Evolutionary conservation across 495 filamentous ascomycete species (phyloP).

Genomic region (Aspergillus baeticus): DNA sequence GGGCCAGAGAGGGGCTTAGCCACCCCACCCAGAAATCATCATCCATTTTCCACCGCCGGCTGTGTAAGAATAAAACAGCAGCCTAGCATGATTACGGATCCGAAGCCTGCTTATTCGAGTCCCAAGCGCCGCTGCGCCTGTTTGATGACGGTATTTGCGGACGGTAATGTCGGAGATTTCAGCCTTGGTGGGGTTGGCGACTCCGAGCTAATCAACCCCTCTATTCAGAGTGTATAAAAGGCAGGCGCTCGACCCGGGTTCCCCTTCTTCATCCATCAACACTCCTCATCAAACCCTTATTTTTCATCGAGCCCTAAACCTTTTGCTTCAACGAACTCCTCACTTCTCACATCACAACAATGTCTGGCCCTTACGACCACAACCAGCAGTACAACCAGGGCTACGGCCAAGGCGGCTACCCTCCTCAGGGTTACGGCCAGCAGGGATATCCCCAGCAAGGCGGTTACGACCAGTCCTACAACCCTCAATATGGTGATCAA

Average conservation of each 20-base stretch:
- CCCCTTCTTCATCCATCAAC: slow-evolving; percentile 19
- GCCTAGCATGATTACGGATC: slow-evolving; percentile 1
- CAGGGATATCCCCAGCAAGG: slow-evolving; percentile 29
- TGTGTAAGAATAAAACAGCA: slow-evolving; percentile 1
- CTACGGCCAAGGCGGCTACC: slow-evolving; percentile 31
- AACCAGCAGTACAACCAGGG: slow-evolving; percentile 27
- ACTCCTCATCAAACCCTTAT: not conserved
- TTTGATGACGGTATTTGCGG: slow-evolving; percentile 6
- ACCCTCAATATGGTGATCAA: slow-evolving; percentile 21
- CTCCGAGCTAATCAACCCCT: slow-evolving; percentile 16
- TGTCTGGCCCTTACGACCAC: slow-evolving; percentile 45
- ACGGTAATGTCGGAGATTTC: slow-evolving; percentile 7
- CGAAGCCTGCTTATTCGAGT: not conserved
- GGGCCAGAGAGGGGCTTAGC: not conserved
- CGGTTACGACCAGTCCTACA: slow-evolving; percentile 19
- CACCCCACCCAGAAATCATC: not conserved
- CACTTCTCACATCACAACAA: slow-evolving; percentile 17
- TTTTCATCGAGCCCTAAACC: not conserved
- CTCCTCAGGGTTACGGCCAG: slow-evolving; percentile 31
- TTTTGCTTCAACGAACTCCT: not conserved
- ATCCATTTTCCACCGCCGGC: slow-evolving; percentile 8
- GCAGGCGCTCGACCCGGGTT: slow-evolving; percentile 14
- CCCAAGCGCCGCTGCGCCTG: slow-evolving; percentile 1
- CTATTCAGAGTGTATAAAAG: slow-evolving; percentile 17
- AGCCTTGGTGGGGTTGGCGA: slow-evolving; percentile 23